A percentile compares a stretch with the other conserved stretches of the same genome.
Evolutionary conservation across 2,329 filamentous ascomycete species (phyloP).

Genomic region (Mycosphaerelloides madeirae): DNA sequence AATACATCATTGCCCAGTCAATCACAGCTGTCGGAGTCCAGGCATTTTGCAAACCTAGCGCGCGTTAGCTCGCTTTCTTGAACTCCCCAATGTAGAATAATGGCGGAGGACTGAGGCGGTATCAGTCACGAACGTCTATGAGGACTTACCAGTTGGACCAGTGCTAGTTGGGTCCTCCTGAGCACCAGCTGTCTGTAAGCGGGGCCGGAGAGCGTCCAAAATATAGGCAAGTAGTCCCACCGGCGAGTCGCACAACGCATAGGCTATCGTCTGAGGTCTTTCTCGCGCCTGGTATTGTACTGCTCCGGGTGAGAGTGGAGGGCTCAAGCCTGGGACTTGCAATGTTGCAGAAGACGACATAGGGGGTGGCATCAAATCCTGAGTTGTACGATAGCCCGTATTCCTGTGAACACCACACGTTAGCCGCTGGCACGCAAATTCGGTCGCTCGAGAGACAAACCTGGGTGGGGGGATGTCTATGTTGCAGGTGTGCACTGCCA

Average conservation of each 20-base stretch:
- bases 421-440: too few species aligned
- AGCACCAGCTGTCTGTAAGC: background rate
- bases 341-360: too few species aligned
- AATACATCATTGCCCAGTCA: constrained; percentile 57
- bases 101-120: too few species aligned
- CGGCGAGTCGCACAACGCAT: constrained; percentile 60
- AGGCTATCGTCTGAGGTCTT: constrained; percentile 53
- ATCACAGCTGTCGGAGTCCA: constrained; percentile 51
- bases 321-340: constrained; percentile 5
- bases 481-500: constrained; percentile 58
- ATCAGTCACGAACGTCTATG: background rate
- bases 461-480: constrained; percentile 51
- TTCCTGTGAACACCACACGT: too few species aligned
- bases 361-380: too few species aligned
- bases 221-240: constrained; percentile 55
- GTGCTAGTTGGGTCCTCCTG: background rate
- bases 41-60: constrained; percentile 4
- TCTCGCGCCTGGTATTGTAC: constrained; percentile 8
- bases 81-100: too few species aligned
- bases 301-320: constrained; percentile 17
- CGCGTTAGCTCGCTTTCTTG: too few species aligned
- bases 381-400: too few species aligned
- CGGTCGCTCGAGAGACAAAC: constrained; percentile 7
- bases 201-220: constrained; percentile 30
- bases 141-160: background rate